Conservation (phyloP, 1,284 basidiomycete species). For the Ustilago sp. region DNA sequence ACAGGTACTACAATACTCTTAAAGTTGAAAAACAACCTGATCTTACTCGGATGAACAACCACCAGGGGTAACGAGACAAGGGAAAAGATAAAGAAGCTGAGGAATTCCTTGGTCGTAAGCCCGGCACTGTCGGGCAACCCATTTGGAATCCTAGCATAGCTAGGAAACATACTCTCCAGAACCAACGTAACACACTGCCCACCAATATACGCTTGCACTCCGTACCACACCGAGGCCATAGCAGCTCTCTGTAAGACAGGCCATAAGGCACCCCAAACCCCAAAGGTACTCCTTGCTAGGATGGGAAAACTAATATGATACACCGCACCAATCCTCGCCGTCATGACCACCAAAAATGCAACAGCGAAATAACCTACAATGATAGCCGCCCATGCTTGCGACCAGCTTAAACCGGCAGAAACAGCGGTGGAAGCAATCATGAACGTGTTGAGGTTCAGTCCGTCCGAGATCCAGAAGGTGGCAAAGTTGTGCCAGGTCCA, state of each 20-base stretch:
- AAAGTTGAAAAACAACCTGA: constrained; percentile 83
- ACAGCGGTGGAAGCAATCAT: constrained; percentile 50
- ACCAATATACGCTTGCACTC: constrained; percentile 72
- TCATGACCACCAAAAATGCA: constrained; percentile 80
- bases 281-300: constrained; percentile 78
- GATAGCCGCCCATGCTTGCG: constrained; percentile 58
- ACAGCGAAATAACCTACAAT: constrained; percentile 78
- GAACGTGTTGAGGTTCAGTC: constrained; percentile 60
- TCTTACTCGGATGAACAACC: constrained; percentile 83
- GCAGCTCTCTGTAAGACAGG: constrained; percentile 79
- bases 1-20: constrained; percentile 77
- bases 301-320: constrained; percentile 80
- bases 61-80: constrained; percentile 81
- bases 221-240: constrained; percentile 77
- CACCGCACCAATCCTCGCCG: constrained; percentile 78
- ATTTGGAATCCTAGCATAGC: constrained; percentile 79
- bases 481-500: constrained; percentile 56
- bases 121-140: constrained; percentile 78
- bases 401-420: constrained; percentile 57
- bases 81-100: constrained; percentile 90
- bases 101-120: constrained; percentile 78
- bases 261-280: constrained; percentile 85
- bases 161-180: constrained; percentile 76
- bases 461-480: constrained; percentile 65
- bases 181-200: constrained; percentile 78